Percentiles rank a stretch among this genome's conserved stretches.
Evolutionary conservation across 495 filamentous ascomycete species (phyloP).

Genomic region (Jackrogersella multiformis): DNA sequence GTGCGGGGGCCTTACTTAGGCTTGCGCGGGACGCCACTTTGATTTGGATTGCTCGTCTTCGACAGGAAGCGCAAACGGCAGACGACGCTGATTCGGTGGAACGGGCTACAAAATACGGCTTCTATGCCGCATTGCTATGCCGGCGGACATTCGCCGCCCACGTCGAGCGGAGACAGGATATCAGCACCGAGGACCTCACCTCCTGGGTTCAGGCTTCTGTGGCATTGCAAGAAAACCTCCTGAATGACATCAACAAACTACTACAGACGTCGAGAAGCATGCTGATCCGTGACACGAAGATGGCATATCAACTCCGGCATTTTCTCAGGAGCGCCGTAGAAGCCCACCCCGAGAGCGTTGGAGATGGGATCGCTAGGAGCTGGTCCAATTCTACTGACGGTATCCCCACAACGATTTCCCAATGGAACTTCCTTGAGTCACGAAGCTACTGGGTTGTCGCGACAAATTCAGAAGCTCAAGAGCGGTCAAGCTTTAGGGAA

Average conservation of each 20-base stretch:
- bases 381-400: conserved; percentile 9
- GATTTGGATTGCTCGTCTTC: conserved; percentile 58
- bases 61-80: conserved; percentile 54
- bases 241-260: conserved; percentile 44
- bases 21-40: conserved; percentile 37
- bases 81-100: conserved; percentile 50
- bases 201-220: conserved; percentile 50
- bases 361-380: conserved; percentile 38
- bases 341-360: conserved; percentile 39
- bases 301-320: conserved; percentile 49
- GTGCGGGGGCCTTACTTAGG: conserved; percentile 22
- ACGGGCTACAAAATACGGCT: conserved; percentile 51
- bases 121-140: conserved; percentile 62
- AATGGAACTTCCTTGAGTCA: conserved; percentile 38
- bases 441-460: conserved; percentile 50
- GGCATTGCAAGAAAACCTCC: conserved; percentile 53
- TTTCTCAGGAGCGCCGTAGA: conserved; percentile 46
- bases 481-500: conserved; percentile 17
- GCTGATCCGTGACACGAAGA: conserved; percentile 59
- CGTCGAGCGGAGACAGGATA: not conserved
- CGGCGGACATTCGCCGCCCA: conserved; percentile 56
- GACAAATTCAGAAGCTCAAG: not conserved
- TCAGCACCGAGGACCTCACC: conserved; percentile 36
- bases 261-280: conserved; percentile 45
- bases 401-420: not conserved